Evolutionary conservation across 2,329 filamentous ascomycete genomes (phyloP).

Genomic region (Lasiodiplodia sp.): DNA sequence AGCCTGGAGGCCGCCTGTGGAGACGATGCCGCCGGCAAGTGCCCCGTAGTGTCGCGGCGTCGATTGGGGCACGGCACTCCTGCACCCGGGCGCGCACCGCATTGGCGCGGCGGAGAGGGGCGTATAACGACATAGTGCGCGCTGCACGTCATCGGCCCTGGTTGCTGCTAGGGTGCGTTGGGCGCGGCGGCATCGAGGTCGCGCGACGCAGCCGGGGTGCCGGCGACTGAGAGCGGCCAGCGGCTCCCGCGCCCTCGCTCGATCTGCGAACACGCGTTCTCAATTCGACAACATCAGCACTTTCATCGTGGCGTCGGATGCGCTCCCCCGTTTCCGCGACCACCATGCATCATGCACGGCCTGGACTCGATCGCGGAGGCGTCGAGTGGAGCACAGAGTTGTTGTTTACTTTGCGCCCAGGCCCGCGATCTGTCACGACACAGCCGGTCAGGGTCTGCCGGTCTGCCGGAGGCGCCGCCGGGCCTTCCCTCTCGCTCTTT

Average conservation of each 20-base stretch:
- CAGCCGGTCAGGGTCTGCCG: conserved; percentile 6
- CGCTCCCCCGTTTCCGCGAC: conserved; percentile 24
- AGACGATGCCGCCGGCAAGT: not conserved
- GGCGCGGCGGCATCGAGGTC: not conserved
- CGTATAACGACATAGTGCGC: not conserved
- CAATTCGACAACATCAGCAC: conserved; percentile 1
- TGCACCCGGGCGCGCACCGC: not conserved
- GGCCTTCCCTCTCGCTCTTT: too few species aligned
- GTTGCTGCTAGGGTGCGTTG: not conserved
- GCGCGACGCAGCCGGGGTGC: not conserved
- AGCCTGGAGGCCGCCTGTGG: not conserved
- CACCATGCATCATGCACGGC: conserved; percentile 13
- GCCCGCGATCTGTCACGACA: conserved; percentile 1
- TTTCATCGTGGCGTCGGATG: conserved; percentile 17
- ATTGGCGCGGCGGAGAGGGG: conserved; percentile 1
- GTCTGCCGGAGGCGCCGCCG: conserved; percentile 9
- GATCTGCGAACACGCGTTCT: conserved; percentile 26
- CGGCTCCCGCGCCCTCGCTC: conserved; percentile 12
- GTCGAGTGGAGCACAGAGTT: not conserved
- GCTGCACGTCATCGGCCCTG: conserved; percentile 23
- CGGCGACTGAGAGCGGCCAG: not conserved
- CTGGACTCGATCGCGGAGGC: conserved; percentile 1
- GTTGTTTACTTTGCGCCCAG: not conserved
- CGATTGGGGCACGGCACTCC: conserved; percentile 3
- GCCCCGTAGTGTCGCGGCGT: not conserved